These are phyloP conservation scores for Mesembryanthemum crystallinum DNA, from an alignment of 148 eudicot genomes.

Conservation along the genomic window DNA sequence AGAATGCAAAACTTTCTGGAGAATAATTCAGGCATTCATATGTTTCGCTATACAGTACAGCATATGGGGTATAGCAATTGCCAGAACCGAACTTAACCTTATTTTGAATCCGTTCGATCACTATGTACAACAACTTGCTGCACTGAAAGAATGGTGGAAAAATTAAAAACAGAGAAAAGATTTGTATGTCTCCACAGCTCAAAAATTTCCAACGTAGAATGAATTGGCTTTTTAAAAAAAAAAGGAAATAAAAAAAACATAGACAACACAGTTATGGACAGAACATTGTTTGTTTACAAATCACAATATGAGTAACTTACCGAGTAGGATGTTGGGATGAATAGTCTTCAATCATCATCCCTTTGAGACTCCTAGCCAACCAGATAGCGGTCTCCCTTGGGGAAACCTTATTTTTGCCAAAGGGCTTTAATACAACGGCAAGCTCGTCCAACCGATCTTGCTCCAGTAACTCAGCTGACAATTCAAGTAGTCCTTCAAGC, in stretches of 20 bases:
- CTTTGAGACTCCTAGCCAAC: slow-evolving; percentile 82
- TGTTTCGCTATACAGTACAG: slow-evolving; percentile 28
- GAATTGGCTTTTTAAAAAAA: not conserved
- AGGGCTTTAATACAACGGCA: slow-evolving; percentile 81
- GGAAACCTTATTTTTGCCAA: slow-evolving; percentile 93
- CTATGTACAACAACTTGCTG: slow-evolving; percentile 54
- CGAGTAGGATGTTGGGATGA: slow-evolving; percentile 3
- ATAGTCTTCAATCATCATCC: slow-evolving; percentile 76
- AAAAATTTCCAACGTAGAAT: slow-evolving; percentile 25
- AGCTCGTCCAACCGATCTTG: slow-evolving; percentile 84
- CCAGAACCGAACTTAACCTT: slow-evolving; percentile 16
- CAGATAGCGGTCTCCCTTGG: slow-evolving; percentile 98
- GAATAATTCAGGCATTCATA: slow-evolving; percentile 28
- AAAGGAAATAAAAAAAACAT: slow-evolving; percentile 8
- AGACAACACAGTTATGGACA: slow-evolving; percentile 21
- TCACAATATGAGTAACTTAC: slow-evolving; percentile 22
- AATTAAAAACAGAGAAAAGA: slow-evolving; percentile 1
- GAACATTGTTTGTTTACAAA: not conserved
- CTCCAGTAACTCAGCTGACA: slow-evolving; percentile 92
- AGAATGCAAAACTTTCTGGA: not conserved
- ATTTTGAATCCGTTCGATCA: slow-evolving; percentile 15
- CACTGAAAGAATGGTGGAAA: slow-evolving; percentile 43
- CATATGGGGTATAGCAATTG: slow-evolving; percentile 25
- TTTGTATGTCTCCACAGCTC: slow-evolving; percentile 13
- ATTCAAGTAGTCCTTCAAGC: slow-evolving; percentile 84